Percentiles rank a stretch among this genome's conserved stretches.
These are phyloP conservation scores for Nakataea oryzae DNA, from an alignment of 2,329 filamentous ascomycete species.

Conservation along the genomic window DNA sequence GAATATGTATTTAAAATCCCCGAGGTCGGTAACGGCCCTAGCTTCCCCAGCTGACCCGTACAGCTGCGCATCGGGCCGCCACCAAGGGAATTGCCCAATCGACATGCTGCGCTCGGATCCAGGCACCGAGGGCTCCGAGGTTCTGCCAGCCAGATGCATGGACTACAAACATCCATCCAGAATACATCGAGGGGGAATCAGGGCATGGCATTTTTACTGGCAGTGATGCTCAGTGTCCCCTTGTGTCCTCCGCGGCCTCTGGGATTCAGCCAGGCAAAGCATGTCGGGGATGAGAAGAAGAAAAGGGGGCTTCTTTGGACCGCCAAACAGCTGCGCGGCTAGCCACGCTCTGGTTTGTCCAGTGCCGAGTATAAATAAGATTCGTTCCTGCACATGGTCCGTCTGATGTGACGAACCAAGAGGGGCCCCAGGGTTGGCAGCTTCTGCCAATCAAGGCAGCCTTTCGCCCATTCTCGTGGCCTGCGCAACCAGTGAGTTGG, in stretches of 20 bases:
- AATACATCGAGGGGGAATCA: not conserved
- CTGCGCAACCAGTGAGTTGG: slow-evolving; percentile 49
- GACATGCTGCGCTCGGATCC: not conserved
- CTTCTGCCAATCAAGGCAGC: slow-evolving; percentile 39
- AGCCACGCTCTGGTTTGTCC: not conserved
- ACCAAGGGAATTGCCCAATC: not conserved
- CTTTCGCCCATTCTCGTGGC: slow-evolving; percentile 51
- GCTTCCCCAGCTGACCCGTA: not conserved
- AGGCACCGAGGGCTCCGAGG: not conserved
- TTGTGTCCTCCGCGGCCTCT: no score
- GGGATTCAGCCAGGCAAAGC: no score
- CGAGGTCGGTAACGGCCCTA: not conserved
- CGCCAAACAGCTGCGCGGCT: not conserved
- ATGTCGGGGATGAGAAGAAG: no score
- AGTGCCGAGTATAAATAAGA: not conserved
- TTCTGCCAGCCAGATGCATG: not conserved
- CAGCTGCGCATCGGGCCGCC: no score
- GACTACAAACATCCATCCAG: no score
- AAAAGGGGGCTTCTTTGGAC: not conserved
- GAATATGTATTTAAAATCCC: not conserved
- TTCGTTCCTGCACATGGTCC: not conserved
- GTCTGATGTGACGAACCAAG: not conserved
- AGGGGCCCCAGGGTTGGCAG: no score
- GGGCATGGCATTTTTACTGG: not conserved
- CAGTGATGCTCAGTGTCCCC: not conserved